Base-by-base conservation (phyloP, 805 yeast genomes). In the Candida maesae region DNA sequence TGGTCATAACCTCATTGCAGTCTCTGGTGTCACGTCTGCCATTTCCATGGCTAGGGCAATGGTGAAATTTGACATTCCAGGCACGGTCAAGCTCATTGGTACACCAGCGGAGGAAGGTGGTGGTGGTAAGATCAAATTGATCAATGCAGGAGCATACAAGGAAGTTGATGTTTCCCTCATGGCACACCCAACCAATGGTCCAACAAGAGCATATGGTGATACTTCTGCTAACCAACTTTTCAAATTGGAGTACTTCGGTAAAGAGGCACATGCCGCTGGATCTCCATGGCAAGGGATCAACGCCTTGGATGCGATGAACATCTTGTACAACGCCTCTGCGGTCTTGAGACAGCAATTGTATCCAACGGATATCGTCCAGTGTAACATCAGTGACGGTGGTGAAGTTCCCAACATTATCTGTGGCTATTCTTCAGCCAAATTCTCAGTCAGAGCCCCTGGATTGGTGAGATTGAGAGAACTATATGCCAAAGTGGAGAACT, bases 51-150 rank as follows among this genome's bases (percentile, higher is more conserved):
- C 41, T 6, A 28, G 19, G 18, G 45, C 45, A 14, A 42, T 42
- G 45, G 11, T 11, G 5, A 37, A 42, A 34, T 42, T 37, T 15
- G 41, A 34, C 30, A 42, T 42, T 7, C 32, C 41, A 9, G 45
- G 45, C 2, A 37, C 41, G 5, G 41, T 42, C 26, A 42, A 33
- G 18, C 30, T 42, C 15, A 37, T 42, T 20, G 45, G 45, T 3
- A 37, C 45, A 2, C 45, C 45, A 6, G 45, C 45, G 2, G 45
- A 41, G 16, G 45, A 41, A 33, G 45, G 41, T n/a, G 45, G 45
- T 10, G 45, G 45, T 26, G 45, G 45, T 15, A 41, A 41, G 41
- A 41, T 41, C 32, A 41, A 41, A 35, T 33, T 41, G 19, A 12
- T 41, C 18, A 38, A 41, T 8, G 45, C 45, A 2, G 45, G 45